phyloP scores from a whole-genome alignment of 768 basidiomycete genomes.

The Exidia glandulosa region DNA sequence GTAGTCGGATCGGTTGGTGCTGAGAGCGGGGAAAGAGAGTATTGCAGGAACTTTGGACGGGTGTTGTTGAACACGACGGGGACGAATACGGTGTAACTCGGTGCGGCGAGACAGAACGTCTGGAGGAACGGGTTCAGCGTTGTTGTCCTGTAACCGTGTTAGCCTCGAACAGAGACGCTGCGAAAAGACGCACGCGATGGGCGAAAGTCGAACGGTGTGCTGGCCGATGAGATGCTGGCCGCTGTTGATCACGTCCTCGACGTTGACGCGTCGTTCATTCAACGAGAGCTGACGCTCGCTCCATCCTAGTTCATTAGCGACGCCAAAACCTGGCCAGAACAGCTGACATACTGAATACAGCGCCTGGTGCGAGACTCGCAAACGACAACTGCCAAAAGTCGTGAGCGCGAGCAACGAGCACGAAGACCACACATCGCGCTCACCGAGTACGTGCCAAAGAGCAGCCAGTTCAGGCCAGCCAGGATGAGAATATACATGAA shows the following conservation, averaged over 20 bases:
- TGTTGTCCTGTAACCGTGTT: conserved; percentile 58
- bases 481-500: conserved; percentile 11
- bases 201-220: conserved; percentile 86
- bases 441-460: conserved; percentile 18
- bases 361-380: background rate
- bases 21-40: conserved; percentile 60
- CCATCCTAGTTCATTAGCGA: no score
- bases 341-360: background rate
- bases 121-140: conserved; percentile 68
- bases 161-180: background rate
- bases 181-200: conserved; percentile 40
- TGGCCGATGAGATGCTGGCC: conserved; percentile 43
- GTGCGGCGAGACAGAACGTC: conserved; percentile 60
- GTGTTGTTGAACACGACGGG: conserved; percentile 90
- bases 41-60: conserved; percentile 54
- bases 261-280: no score
- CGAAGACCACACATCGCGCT: background rate
- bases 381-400: background rate
- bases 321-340: no score
- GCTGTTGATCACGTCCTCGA: conserved; percentile 18
- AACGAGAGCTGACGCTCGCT: no score
- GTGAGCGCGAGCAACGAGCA: background rate
- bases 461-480: conserved; percentile 15
- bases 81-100: conserved; percentile 47
- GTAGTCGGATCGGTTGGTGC: conserved; percentile 25